Evolutionary conservation across 495 filamentous ascomycete species (phyloP), one percentile per base, ranked within the genome.

Genomic region (Penicillium bialowiezense): DNA sequence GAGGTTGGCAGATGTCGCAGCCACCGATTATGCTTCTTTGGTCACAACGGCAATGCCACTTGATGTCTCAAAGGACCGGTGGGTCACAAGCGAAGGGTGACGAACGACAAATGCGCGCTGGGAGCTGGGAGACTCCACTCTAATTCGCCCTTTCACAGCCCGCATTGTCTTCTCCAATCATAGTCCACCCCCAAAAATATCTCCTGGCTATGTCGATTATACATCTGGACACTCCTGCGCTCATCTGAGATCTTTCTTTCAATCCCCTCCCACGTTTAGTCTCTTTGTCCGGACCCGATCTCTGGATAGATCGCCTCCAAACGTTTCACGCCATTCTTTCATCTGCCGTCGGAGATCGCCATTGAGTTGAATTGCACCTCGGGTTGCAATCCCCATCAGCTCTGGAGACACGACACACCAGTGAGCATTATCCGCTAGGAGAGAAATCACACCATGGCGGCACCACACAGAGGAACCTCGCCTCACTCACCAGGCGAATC

Each of bases 121-220:
- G 24, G n/a, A 18, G 17, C 17, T 29, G 35, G 21, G n/a, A 36
- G 37, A 28, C 34, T 49, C 57, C 51, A 56, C 57, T 5, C 32
- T 45, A 44, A 54, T 44, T 55, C 43, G 42, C 45, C 48, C 42
- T 50, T 50, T 46, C 39, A 48, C 41, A 49, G 41, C 43, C 41
- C 43, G 18, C 50, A 32, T 46, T 39, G 41, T 24, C 42, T 35
- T 54, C 54, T 51, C 60, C 57, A 55, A 57, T 60, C 57, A 60
- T 40, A 54, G 54, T 33, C 36, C 46, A 44, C 41, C 42, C 29
- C 59, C 59, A 59, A 63, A 63, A 63, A 63, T 63, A 63, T 59
- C 56, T 62, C 50, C 50, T 51, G 35, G 52, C 39, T 44, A 34
- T 24, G 41, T 47, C 34, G 33, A 21, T 19, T 19, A 39, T 39